Evolutionary conservation across 1,284 basidiomycete genomes (phyloP).

Genomic region (Earliella scabrosa): DNA sequence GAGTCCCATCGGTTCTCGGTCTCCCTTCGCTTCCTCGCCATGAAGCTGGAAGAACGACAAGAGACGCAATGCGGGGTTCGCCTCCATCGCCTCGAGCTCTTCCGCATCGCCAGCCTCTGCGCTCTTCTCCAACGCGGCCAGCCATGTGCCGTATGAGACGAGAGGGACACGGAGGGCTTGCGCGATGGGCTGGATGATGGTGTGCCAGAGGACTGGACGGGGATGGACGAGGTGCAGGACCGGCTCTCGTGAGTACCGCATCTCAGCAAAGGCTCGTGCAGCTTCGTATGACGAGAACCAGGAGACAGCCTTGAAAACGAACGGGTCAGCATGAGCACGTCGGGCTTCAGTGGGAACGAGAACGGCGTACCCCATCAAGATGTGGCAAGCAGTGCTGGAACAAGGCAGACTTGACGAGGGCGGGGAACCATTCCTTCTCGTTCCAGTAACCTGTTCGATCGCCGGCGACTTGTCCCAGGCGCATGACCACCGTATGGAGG

Average conservation of each 20-base stretch:
- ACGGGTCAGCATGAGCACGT: background rate
- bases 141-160: constrained; percentile 28
- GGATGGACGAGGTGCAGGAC: constrained; percentile 37
- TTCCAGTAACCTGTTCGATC: constrained; percentile 46
- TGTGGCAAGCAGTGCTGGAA: constrained; percentile 33
- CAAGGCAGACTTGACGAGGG: constrained; percentile 40
- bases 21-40: background rate
- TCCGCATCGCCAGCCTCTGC: constrained; percentile 13
- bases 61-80: constrained; percentile 37
- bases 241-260: constrained; percentile 20
- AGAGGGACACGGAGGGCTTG: constrained; percentile 24
- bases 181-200: constrained; percentile 24
- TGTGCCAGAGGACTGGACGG: constrained; percentile 23
- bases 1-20: constrained; percentile 15
- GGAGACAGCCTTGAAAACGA: constrained; percentile 16
- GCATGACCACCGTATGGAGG: constrained; percentile 38
- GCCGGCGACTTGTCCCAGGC: constrained; percentile 50
- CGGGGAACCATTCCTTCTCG: constrained; percentile 48
- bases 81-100: constrained; percentile 35
- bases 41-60: constrained; percentile 33
- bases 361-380: constrained; percentile 23
- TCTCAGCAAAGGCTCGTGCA: constrained; percentile 28
- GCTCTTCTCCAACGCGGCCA: constrained; percentile 20
- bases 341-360: background rate
- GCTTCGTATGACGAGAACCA: constrained; percentile 33